Percentiles rank a stretch among this genome's conserved stretches.
These are phyloP conservation scores for Psilocybe tampanensis DNA, from an alignment of 768 basidiomycete genomes.

Conservation along the genomic window DNA sequence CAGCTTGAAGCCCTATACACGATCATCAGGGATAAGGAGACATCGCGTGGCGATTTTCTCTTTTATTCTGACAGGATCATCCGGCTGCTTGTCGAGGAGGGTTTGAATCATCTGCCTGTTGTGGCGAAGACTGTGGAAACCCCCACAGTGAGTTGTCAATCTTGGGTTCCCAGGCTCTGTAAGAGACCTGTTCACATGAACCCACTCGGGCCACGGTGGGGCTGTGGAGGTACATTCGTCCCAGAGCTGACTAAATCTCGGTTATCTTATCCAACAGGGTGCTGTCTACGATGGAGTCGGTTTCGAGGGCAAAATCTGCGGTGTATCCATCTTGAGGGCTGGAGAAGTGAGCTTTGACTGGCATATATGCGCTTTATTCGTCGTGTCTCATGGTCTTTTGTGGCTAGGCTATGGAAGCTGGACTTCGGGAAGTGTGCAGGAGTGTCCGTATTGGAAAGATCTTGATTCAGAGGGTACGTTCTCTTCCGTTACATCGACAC, in stretches of 20 bases:
- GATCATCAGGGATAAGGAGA: conserved; percentile 89
- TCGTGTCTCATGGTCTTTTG: neutral
- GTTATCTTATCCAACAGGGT: conserved; percentile 48
- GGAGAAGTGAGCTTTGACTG: conserved; percentile 68
- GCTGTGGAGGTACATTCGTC: neutral
- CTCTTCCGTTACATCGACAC: neutral
- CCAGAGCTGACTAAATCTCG: conserved; percentile 2
- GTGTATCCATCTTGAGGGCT: conserved; percentile 91
- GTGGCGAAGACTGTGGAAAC: conserved; percentile 78
- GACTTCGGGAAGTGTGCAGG: conserved; percentile 92
- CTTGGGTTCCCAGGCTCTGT: neutral
- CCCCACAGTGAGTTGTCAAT: conserved; percentile 62
- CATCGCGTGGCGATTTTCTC: conserved; percentile 90
- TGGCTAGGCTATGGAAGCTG: conserved; percentile 92
- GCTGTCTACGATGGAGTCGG: conserved; percentile 87
- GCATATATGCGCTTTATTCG: neutral
- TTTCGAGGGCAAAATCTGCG: conserved; percentile 96
- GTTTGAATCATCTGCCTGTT: conserved; percentile 83
- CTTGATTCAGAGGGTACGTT: conserved; percentile 88
- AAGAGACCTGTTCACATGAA: neutral
- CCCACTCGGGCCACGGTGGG: neutral
- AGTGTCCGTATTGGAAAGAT: conserved; percentile 97
- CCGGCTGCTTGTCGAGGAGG: conserved; percentile 77
- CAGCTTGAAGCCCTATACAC: conserved; percentile 96
- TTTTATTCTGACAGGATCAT: conserved; percentile 97